Conservation (phyloP, 768 basidiomycete genomes). For the Auriscalpium vulgare region DNA sequence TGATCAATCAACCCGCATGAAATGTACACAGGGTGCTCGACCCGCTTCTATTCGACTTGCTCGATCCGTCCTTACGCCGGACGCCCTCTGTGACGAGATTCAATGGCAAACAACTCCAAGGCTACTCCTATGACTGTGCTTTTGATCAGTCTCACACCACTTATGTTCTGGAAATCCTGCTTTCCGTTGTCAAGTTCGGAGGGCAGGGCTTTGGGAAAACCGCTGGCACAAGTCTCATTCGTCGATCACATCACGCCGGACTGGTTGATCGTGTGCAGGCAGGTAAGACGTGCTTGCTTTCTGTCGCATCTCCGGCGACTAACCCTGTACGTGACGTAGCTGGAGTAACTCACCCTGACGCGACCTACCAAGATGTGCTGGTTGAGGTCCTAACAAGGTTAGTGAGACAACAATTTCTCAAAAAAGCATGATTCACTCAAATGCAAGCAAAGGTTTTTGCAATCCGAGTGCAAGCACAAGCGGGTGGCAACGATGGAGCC, state of each 20-base stretch:
- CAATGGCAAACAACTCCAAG: slow-evolving; percentile 57
- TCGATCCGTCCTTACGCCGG: slow-evolving; percentile 61
- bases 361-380: slow-evolving; percentile 71
- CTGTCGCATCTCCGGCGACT: background rate
- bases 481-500: slow-evolving; percentile 46
- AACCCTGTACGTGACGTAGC: slow-evolving; percentile 5
- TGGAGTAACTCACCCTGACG: slow-evolving; percentile 34
- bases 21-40: slow-evolving; percentile 64
- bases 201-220: slow-evolving; percentile 82
- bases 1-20: background rate
- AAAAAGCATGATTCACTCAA: background rate
- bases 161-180: slow-evolving; percentile 70
- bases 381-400: slow-evolving; percentile 70
- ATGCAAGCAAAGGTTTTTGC: slow-evolving; percentile 47
- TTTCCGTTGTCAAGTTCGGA: slow-evolving; percentile 77
- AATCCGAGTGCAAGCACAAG: slow-evolving; percentile 60
- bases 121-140: slow-evolving; percentile 59
- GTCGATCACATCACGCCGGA: slow-evolving; percentile 55
- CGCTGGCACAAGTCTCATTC: slow-evolving; percentile 54
- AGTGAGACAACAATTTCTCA: slow-evolving; percentile 12
- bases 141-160: slow-evolving; percentile 71
- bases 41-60: slow-evolving; percentile 70
- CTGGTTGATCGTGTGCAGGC: slow-evolving; percentile 53
- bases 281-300: slow-evolving; percentile 32
- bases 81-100: slow-evolving; percentile 41